These are phyloP conservation scores for Rutstroemia sp. DNA, from an alignment of 2,329 filamentous ascomycete species.

Conservation along the genomic window DNA sequence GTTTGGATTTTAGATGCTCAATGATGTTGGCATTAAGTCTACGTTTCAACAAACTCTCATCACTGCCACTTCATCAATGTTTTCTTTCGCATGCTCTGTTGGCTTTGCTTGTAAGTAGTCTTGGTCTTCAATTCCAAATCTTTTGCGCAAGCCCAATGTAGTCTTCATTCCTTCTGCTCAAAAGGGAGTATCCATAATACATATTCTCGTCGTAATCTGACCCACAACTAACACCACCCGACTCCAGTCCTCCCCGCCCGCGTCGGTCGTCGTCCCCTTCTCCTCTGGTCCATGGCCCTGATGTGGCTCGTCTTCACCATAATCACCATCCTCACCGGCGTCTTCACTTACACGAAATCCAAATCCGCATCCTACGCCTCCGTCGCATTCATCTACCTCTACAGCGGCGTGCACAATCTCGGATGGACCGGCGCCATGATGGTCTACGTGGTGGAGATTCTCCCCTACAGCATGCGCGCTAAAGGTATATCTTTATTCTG, in stretches of 20 bases:
- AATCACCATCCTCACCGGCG: slow-evolving; percentile 18
- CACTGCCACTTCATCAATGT: slow-evolving; percentile 25
- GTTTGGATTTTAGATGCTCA: slow-evolving; percentile 11
- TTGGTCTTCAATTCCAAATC: background rate
- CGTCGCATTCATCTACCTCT: slow-evolving; percentile 35
- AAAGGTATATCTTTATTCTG: slow-evolving; percentile 36
- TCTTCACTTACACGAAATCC: slow-evolving; percentile 14
- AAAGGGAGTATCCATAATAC: too few species aligned
- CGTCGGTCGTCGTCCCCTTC: slow-evolving; percentile 18
- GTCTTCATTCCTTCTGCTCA: too few species aligned
- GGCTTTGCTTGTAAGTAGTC: slow-evolving; percentile 33
- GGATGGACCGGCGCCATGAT: slow-evolving; percentile 46
- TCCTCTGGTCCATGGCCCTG: slow-evolving; percentile 14
- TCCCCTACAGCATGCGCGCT: slow-evolving; percentile 32
- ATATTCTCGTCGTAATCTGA: too few species aligned
- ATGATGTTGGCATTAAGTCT: slow-evolving; percentile 17
- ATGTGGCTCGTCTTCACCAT: slow-evolving; percentile 30
- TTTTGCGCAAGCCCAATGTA: background rate
- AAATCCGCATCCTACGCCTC: slow-evolving; percentile 27
- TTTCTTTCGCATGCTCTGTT: slow-evolving; percentile 34
- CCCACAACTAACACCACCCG: too few species aligned
- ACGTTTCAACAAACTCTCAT: slow-evolving; percentile 19
- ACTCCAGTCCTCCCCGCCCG: slow-evolving; percentile 29
- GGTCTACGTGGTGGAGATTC: slow-evolving; percentile 37
- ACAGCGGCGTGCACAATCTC: slow-evolving; percentile 40